A percentile compares a stretch with the other conserved stretches of the same genome.
Evolutionary conservation across 2,329 filamentous ascomycete species (phyloP).

Genomic region (Metarhizium sp.): DNA sequence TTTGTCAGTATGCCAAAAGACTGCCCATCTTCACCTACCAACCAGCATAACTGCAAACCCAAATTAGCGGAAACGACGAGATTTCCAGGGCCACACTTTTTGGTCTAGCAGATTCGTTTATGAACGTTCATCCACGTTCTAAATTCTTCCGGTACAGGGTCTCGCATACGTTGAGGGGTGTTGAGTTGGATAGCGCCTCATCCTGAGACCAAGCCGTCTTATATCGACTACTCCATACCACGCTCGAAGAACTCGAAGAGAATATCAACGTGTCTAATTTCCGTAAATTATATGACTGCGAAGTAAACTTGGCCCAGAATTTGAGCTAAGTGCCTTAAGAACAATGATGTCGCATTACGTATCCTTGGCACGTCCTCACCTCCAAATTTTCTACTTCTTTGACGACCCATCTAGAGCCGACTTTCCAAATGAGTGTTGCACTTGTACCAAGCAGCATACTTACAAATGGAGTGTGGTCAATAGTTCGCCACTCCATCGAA

Average conservation of each 20-base stretch:
- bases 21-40: not conserved
- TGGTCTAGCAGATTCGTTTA: not conserved
- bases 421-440: not conserved
- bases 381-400: not conserved
- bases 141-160: not conserved
- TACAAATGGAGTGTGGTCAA: not conserved
- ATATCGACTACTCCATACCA: not conserved
- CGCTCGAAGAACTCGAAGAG: not conserved
- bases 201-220: not conserved
- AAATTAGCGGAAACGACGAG: not conserved
- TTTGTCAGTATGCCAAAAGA: not conserved
- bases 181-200: not conserved
- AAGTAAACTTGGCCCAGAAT: not conserved
- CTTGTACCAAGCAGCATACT: not conserved
- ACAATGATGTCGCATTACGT: not conserved
- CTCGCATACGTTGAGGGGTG: not conserved
- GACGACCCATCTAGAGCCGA: not conserved
- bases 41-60: not conserved
- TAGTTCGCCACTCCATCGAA: not conserved
- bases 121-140: not conserved
- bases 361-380: not conserved
- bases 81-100: not conserved
- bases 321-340: not conserved
- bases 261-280: not conserved
- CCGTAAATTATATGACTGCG: not conserved